A percentile compares a stretch with the other conserved stretches of the same genome.
Evolutionary conservation across 192 early-diverging fungal genomes (phyloP).

Genomic region (Anaeromyces robustus): DNA sequence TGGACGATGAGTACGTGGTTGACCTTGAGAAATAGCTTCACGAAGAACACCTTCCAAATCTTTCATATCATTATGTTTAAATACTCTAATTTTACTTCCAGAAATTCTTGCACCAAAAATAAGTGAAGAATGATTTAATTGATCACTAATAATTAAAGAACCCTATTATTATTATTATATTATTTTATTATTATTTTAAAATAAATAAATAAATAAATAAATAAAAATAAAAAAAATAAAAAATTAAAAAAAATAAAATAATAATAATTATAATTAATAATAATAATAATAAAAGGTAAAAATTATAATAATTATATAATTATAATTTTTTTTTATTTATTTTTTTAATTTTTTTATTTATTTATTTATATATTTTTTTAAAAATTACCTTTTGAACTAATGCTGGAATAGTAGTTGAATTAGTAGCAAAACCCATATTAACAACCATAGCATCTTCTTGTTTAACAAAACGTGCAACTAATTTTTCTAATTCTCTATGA

Average conservation of each 20-base stretch:
- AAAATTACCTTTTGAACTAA: conserved; percentile 38
- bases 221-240: too few species aligned
- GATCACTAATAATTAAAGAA: conserved; percentile 84
- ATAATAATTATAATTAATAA: too few species aligned
- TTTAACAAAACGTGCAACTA: conserved; percentile 82
- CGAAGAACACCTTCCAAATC: conserved; percentile 69
- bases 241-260: too few species aligned
- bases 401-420: conserved; percentile 83
- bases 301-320: too few species aligned
- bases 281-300: too few species aligned
- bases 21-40: conserved; percentile 81
- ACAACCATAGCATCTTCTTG: conserved; percentile 71
- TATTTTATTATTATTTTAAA: too few species aligned
- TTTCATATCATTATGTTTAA: conserved; percentile 79
- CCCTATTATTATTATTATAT: conserved; percentile 26
- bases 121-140: conserved; percentile 87
- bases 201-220: too few species aligned
- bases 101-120: conserved; percentile 87
- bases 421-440: conserved; percentile 95
- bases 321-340: too few species aligned
- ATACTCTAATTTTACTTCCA: conserved; percentile 78
- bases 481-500: conserved; percentile 60
- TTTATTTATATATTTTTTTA: too few species aligned
- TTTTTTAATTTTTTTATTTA: too few species aligned
- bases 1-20: conserved; percentile 91